These are phyloP conservation scores for Xylaria sp. DNA, from an alignment of 2,329 filamentous ascomycete genomes.

Conservation along the genomic window DNA sequence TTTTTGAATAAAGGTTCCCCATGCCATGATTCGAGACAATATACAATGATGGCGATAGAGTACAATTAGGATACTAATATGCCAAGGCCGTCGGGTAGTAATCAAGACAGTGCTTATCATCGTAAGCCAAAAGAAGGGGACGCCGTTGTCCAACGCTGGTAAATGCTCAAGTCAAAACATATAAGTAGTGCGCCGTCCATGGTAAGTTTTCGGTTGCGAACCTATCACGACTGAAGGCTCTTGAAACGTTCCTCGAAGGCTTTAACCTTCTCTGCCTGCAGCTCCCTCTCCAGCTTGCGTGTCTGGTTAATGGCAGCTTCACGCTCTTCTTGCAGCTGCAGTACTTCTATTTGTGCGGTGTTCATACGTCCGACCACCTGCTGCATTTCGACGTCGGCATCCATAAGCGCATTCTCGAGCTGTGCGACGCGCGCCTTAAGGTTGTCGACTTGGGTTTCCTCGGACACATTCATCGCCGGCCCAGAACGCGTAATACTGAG, in stretches of 20 bases:
- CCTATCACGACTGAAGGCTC: constrained; percentile 43
- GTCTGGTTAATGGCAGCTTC: constrained; percentile 81
- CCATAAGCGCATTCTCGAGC: constrained; percentile 81
- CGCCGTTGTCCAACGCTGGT: constrained; percentile 30
- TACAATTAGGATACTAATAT: constrained; percentile 23
- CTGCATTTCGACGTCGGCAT: constrained; percentile 85
- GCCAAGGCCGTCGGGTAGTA: constrained; percentile 19
- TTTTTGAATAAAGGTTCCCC: constrained; percentile 27
- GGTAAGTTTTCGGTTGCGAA: constrained; percentile 12
- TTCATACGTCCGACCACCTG: constrained; percentile 87
- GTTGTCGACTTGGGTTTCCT: constrained; percentile 78
- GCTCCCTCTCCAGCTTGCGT: constrained; percentile 72
- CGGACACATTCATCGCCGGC: constrained; percentile 71
- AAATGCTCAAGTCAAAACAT: constrained; percentile 38
- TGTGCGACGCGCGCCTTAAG: constrained; percentile 84
- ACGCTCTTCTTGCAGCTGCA: constrained; percentile 78
- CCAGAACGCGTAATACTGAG: constrained; percentile 61
- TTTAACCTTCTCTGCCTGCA: constrained; percentile 73
- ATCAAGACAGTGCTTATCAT: constrained; percentile 25
- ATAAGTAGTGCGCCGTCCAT: constrained; percentile 26
- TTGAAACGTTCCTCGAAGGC: constrained; percentile 58
- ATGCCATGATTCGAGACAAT: constrained; percentile 33
- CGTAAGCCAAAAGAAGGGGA: constrained; percentile 32
- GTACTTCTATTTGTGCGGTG: constrained; percentile 83
- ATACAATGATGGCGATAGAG: constrained; percentile 31